Evolutionary conservation across 2,329 filamentous ascomycete genomes (phyloP).

Genomic region (Ambrosiella xylebori): DNA sequence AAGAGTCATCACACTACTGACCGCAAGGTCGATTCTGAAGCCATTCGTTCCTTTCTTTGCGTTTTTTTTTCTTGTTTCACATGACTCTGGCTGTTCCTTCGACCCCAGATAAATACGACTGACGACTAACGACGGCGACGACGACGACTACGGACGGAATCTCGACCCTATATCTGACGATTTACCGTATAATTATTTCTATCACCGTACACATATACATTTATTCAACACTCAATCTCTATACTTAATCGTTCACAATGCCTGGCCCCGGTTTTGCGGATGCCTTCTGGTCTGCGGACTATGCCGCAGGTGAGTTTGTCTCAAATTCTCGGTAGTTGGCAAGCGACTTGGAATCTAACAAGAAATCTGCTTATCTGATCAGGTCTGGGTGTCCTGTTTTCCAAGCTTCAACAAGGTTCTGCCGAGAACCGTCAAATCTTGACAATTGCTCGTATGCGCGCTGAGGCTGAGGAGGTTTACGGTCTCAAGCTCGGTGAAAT

Average conservation of each 20-base stretch:
- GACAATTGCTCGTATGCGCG: slow-evolving; percentile 80
- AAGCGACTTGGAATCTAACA: background rate
- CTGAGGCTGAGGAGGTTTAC: slow-evolving; percentile 87
- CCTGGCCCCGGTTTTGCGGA: slow-evolving; percentile 69
- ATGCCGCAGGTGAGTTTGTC: slow-evolving; percentile 61
- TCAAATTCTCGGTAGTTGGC: background rate
- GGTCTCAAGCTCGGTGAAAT: slow-evolving; percentile 68
- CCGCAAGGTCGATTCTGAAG: background rate
- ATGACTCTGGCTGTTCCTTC: background rate
- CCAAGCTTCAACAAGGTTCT: slow-evolving; percentile 90
- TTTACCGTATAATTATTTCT: background rate
- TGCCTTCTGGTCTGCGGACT: slow-evolving; percentile 96
- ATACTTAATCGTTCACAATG: slow-evolving; percentile 24
- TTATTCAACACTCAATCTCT: background rate
- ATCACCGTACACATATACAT: background rate
- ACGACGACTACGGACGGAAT: background rate
- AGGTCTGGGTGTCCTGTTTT: slow-evolving; percentile 84
- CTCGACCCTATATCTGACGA: background rate
- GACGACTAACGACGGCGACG: background rate
- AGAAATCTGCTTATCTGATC: background rate
- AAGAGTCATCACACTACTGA: background rate
- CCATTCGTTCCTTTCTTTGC: background rate
- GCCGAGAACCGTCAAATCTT: slow-evolving; percentile 90
- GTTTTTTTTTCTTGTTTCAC: background rate
- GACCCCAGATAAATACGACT: background rate